Evolutionary conservation across 1,139 yeast genomes (phyloP).

Genomic region (Candida anutae): DNA sequence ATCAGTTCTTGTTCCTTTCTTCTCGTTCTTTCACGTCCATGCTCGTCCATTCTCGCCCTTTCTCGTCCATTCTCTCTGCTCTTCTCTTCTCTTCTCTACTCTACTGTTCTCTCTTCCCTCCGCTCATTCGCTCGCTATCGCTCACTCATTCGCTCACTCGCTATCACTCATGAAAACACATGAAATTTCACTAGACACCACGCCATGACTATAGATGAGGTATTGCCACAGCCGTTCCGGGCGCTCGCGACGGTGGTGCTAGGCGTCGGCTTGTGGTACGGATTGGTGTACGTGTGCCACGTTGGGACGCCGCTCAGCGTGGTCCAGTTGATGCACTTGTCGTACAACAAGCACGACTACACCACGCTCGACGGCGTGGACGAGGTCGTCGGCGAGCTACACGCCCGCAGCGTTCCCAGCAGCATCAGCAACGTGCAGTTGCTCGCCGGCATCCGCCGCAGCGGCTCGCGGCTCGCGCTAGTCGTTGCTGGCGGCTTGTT

Average conservation of each 20-base stretch:
- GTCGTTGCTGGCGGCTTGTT: too few species aligned
- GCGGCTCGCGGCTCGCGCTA: too few species aligned
- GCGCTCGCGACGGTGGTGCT: conserved; percentile 24
- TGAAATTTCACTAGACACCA: too few species aligned
- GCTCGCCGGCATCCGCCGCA: conserved; percentile 25
- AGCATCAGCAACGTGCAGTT: conserved; percentile 24
- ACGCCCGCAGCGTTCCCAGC: conserved; percentile 25
- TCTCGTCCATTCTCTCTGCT: too few species aligned
- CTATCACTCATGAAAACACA: too few species aligned
- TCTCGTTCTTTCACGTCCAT: too few species aligned
- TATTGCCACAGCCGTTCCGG: conserved; percentile 33
- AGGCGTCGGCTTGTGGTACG: conserved; percentile 30
- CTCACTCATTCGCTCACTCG: too few species aligned
- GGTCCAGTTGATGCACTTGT: conserved; percentile 27
- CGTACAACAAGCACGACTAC: conserved; percentile 34
- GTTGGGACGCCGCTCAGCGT: conserved; percentile 23
- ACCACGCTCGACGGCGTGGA: conserved; percentile 13
- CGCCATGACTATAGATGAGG: conserved; percentile 3
- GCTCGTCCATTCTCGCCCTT: too few species aligned
- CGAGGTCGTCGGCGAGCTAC: conserved; percentile 25
- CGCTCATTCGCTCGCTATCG: too few species aligned
- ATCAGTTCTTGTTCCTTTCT: too few species aligned
- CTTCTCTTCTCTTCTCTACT: too few species aligned
- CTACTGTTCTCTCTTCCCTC: too few species aligned
- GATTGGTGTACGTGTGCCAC: conserved; percentile 20